A percentile compares a stretch with the other conserved stretches of the same genome.
Conservation (phyloP, 129 eudicot genomes). For the Ambrosia trifida region DNA sequence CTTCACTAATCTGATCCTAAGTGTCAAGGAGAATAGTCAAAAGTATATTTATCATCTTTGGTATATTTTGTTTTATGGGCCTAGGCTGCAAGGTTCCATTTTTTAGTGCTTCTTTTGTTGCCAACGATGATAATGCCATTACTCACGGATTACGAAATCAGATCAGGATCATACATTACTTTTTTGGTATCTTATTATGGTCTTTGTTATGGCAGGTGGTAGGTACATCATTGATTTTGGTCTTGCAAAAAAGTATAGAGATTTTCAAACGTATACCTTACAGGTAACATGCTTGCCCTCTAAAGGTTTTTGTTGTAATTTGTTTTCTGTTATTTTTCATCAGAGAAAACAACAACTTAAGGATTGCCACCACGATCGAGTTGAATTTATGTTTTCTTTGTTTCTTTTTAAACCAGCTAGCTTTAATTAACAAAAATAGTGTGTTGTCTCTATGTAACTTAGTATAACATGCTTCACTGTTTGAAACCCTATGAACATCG, state of each 20-base stretch:
- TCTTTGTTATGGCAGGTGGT: constrained; percentile 25
- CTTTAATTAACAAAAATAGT: no score
- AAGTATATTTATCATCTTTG: no score
- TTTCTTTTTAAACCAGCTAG: no score
- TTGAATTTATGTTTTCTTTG: no score
- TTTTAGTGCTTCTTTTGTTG: not conserved
- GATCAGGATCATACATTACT: not conserved
- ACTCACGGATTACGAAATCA: not conserved
- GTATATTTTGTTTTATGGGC: constrained; percentile 94
- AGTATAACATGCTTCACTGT: no score
- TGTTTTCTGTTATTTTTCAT: constrained; percentile 12
- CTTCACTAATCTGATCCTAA: no score
- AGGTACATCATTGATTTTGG: no score
- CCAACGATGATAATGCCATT: not conserved
- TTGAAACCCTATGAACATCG: no score
- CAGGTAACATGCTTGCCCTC: constrained; percentile 42
- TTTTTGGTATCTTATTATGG: not conserved
- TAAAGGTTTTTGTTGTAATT: not conserved
- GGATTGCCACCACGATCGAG: no score
- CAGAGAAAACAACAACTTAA: constrained; percentile 95
- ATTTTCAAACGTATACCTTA: constrained; percentile 79
- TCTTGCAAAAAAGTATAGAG: constrained; percentile 84
- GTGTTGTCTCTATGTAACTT: no score
- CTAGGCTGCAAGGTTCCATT: constrained; percentile 98
- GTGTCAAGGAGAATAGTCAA: no score